Evolutionary conservation across 2,329 filamentous ascomycete species (phyloP), one percentile per base, ranked within the genome.

Genomic region (Ilyonectria mors-panacis): DNA sequence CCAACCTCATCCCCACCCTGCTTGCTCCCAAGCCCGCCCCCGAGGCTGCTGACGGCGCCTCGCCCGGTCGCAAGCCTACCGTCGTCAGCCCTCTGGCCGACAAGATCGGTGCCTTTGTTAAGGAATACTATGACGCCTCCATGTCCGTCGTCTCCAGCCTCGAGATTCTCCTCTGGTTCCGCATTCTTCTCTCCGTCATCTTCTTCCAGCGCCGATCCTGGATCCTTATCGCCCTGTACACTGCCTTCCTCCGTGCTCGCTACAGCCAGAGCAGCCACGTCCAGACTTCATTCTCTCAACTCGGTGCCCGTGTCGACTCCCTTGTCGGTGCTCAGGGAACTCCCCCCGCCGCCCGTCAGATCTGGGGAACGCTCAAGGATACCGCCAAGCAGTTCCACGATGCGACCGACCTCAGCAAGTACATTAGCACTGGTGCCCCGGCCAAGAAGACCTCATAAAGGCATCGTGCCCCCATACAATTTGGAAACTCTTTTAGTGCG

Each of bases 51-150:
- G 83, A 86, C 19, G 85, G 83, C 70, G 92, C 89, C 84, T 70
- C 73, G 57, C 68, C 73, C 44, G 67, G 23, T 66, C 84, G 85
- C 37, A 87, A 87, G 68, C 66, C 76, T 57, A 74, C 75, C 72
- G 80, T 82, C 35, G 83, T 82, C 74, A 88, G 86, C 81, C 90
- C 91, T 48, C 83, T 94, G 63, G 91, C 93, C 60, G 94, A 98
- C 69, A 89, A 87, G 74, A 97, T 99, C 81, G 94, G 94, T 75
- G 88, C 88, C 77, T 99, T 99, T 78, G 94, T 99, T 81, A 98
- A 98, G 90, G 90, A 94, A 80, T 98, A 98, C 89, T 99, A 99
- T 80, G 96, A 99, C 81, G 85, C 89, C 68, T 97, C 94, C 82
- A 99, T 99, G 96, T 93, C 93, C 65, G 86, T 98, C 68, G 96